Percentiles rank a stretch among this genome's conserved stretches.
These are phyloP conservation scores for Ailanthus altissimus DNA, from an alignment of 345 rosid genomes.

Conservation along the genomic window DNA sequence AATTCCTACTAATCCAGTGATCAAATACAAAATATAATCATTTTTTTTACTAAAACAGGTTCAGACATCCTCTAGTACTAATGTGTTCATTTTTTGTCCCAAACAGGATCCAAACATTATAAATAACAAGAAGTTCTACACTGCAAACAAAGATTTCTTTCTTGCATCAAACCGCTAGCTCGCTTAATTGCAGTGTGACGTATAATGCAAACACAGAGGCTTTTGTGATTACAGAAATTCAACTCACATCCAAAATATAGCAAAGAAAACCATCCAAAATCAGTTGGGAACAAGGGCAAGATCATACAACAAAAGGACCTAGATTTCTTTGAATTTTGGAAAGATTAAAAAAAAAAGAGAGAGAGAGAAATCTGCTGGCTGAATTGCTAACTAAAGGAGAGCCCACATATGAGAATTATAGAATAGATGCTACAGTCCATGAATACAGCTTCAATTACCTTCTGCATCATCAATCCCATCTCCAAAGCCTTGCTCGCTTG, in stretches of 20 bases:
- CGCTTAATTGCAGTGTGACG: background rate
- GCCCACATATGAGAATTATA: conserved; percentile 55
- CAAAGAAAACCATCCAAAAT: conserved; percentile 10
- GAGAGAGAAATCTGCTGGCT: conserved; percentile 6
- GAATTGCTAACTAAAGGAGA: conserved; percentile 38
- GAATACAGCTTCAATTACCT: conserved; percentile 59
- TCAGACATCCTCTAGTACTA: background rate
- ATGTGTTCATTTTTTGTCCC: background rate
- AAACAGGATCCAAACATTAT: background rate
- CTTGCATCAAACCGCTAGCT: background rate
- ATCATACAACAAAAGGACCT: conserved; percentile 1
- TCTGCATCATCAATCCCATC: conserved; percentile 55
- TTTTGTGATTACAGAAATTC: background rate
- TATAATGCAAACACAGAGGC: background rate
- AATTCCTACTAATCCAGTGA: too few species aligned
- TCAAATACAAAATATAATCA: background rate
- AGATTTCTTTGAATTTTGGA: background rate
- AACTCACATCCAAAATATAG: background rate
- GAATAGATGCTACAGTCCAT: conserved; percentile 75
- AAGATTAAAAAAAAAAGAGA: background rate
- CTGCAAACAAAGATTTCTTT: background rate
- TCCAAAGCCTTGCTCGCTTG: conserved; percentile 70
- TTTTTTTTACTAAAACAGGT: background rate
- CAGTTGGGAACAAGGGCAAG: background rate
- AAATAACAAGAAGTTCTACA: background rate